A percentile compares a stretch with the other conserved stretches of the same genome.
phyloP scores from a whole-genome alignment of 768 basidiomycete species.

The Serendipita indica region DNA sequence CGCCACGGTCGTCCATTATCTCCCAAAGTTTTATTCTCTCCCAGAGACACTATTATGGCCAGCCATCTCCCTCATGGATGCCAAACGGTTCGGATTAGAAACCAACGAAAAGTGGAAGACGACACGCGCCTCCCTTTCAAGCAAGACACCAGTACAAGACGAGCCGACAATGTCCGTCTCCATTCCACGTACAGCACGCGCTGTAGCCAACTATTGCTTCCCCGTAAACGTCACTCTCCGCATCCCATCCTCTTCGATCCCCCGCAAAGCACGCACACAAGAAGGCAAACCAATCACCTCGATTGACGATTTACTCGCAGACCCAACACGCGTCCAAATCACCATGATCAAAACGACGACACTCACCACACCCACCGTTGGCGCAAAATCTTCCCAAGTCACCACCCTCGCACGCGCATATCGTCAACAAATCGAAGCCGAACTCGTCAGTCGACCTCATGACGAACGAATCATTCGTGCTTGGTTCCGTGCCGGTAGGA shows the following conservation, averaged over 20 bases:
- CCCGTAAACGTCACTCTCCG: not conserved
- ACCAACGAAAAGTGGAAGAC: not conserved
- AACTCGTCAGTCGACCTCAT: not conserved
- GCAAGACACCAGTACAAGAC: too few relatives aligned
- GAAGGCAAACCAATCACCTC: not conserved
- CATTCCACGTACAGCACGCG: not conserved
- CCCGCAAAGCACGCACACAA: too few relatives aligned
- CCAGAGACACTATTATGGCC: conserved; percentile 1
- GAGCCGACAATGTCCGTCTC: not conserved
- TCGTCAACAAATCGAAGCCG: not conserved
- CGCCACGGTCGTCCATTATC: not conserved
- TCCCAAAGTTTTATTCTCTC: conserved; percentile 6
- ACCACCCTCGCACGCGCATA: not conserved
- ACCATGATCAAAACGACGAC: not conserved
- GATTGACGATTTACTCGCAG: not conserved
- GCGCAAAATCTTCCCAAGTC: not conserved
- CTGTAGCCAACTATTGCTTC: not conserved
- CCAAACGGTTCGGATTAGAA: conserved; percentile 4
- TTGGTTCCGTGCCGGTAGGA: not conserved
- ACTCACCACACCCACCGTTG: not conserved
- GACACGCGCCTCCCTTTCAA: not conserved
- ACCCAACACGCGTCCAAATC: not conserved
- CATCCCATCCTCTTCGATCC: too few relatives aligned
- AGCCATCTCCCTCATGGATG: conserved; percentile 1
- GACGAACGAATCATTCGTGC: not conserved